phyloP scores from a whole-genome alignment of 169 alveolate genomes.

The Plasmodium chabaudi region DNA sequence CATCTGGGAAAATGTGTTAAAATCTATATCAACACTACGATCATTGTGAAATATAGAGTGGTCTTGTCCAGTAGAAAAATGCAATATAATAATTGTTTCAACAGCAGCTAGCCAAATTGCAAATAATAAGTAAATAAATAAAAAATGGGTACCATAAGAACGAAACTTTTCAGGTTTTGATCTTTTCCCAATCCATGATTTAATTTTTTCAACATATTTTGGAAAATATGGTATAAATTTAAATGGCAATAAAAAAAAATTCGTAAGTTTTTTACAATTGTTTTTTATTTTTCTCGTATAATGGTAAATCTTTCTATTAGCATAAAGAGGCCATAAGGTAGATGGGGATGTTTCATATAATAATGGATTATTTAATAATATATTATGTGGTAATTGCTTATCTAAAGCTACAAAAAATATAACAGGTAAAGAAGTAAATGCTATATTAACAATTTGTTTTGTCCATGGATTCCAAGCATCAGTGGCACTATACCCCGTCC shows the following conservation, averaged over 20 bases:
- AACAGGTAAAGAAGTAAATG: constrained; percentile 85
- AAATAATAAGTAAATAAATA: constrained; percentile 77
- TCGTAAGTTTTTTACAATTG: constrained; percentile 17
- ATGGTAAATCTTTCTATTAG: constrained; percentile 28
- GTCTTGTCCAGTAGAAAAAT: constrained; percentile 76
- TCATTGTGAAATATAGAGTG: constrained; percentile 29
- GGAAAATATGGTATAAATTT: constrained; percentile 48
- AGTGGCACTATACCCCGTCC: constrained; percentile 84
- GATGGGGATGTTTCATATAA: constrained; percentile 82
- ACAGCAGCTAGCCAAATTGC: constrained; percentile 85
- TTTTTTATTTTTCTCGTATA: constrained; percentile 62
- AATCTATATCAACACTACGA: constrained; percentile 73
- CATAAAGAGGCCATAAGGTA: constrained; percentile 79
- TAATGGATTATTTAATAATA: constrained; percentile 82
- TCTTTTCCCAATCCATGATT: constrained; percentile 78
- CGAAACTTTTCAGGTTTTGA: constrained; percentile 74
- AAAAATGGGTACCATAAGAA: constrained; percentile 80
- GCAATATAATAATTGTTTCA: constrained; percentile 78
- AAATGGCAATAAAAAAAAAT: constrained; percentile 33
- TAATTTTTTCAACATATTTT: constrained; percentile 21
- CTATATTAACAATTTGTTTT: constrained; percentile 84
- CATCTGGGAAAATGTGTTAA: constrained; percentile 81
- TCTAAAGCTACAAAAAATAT: constrained; percentile 85
- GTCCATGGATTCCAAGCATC: constrained; percentile 87
- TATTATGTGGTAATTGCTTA: constrained; percentile 85